Evolutionary conservation across 1,284 basidiomycete genomes (phyloP), one percentile per base, ranked within the genome.

Genomic region (Malassezia restricta): DNA sequence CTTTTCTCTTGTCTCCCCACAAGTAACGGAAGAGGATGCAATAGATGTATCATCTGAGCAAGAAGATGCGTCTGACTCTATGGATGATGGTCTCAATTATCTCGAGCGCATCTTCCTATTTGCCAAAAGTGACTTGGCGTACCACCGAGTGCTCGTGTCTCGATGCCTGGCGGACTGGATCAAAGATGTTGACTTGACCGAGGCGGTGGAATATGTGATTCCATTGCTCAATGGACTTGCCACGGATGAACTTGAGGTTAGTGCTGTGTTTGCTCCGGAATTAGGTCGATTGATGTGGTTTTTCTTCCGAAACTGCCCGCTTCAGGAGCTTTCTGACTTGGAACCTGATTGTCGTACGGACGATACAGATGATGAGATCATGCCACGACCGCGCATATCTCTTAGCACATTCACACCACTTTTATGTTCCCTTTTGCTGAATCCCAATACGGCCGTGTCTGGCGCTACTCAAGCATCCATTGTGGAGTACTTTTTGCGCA

Each of bases 81-180:
- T 56, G 40, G 61, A 63, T 14, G 61, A 62, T 17, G 77, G 64
- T 73, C 77, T 64, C 85, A 90, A 65, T 80, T 82, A 62, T 51
- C 79, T 92, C 49, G 91, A 98, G 76, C 85, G 86, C 66, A 94
- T 95, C 62, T 96, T 94, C 76, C 79, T 96, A 28, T 89, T 89
- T 66, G 86, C 86, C 56, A 82, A 85, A 64, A 91, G 87, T 74
- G 83, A 84, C 60, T 83, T 85, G 51, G 77, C 82, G 12, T 87
- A 87, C 68, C 43, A 55, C 43, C 39, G 58, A 33, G 81, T 88
- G 31, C 89, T 86, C 73, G 91, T 95, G 62, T 66, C 71, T 31
- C 65, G 66, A 12, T 71, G 63, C 31, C 58, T 73, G 15, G 59
- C 65, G 0, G 67, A 71, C 24, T 73, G 71, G 71, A 70, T 73